phyloP scores from a whole-genome alignment of 2,329 filamentous ascomycete genomes.

The Arthrobotrys musiformis region DNA sequence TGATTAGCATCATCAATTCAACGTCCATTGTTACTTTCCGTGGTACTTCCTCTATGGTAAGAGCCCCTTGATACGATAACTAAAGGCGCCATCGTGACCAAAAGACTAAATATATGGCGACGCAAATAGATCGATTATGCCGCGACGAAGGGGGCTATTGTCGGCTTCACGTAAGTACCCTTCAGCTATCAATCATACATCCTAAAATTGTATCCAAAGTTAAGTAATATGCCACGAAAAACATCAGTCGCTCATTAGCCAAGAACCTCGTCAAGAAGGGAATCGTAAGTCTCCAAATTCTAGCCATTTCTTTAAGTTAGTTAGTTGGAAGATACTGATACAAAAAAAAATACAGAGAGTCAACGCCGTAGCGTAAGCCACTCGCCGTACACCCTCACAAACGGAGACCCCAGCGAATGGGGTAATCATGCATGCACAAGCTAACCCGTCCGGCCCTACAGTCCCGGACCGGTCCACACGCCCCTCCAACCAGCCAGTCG shows the following conservation, averaged over 20 bases:
- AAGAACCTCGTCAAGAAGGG: conserved; percentile 69
- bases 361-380: conserved; percentile 58
- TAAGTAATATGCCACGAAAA: neutral
- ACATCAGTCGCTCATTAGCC: conserved; percentile 64
- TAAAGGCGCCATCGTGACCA: neutral
- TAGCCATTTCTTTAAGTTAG: no score
- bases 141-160: conserved; percentile 70
- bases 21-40: conserved; percentile 69
- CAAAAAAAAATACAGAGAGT: conserved; percentile 42
- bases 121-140: conserved; percentile 66
- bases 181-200: neutral
- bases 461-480: conserved; percentile 63
- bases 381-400: no score
- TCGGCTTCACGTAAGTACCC: conserved; percentile 65
- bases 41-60: conserved; percentile 65
- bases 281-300: conserved; percentile 67
- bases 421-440: neutral
- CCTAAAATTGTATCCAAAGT: neutral
- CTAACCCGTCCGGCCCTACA: conserved; percentile 6
- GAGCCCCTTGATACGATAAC: neutral
- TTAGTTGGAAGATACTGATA: neutral
- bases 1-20: conserved; percentile 69
- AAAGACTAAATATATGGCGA: neutral
- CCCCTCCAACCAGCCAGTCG: conserved; percentile 65
- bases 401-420: neutral